A percentile compares a stretch with the other conserved stretches of the same genome.
Evolutionary conservation across 148 eudicot genomes (phyloP).

Genomic region (Rhododendron vialii): DNA sequence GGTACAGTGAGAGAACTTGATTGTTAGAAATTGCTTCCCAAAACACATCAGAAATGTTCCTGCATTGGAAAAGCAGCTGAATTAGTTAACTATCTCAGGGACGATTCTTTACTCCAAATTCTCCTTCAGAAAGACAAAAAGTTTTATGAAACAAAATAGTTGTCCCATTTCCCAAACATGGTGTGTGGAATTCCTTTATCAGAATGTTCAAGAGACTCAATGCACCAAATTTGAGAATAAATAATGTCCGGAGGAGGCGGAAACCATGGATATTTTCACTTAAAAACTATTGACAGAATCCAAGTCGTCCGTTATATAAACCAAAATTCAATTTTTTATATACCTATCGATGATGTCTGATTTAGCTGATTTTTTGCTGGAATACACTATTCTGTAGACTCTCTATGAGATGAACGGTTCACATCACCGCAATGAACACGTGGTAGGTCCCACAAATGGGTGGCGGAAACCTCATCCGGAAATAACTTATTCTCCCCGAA

Average conservation of each 20-base stretch:
- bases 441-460: too few species aligned
- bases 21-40: conserved; percentile 75
- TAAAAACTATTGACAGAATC: too few species aligned
- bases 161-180: background rate
- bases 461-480: too few species aligned
- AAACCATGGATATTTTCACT: too few species aligned
- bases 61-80: conserved; percentile 25
- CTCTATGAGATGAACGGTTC: background rate
- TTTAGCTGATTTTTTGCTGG: too few species aligned
- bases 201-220: background rate
- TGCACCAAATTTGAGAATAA: background rate
- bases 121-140: background rate
- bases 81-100: conserved; percentile 1
- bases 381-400: background rate
- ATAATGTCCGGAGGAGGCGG: too few species aligned
- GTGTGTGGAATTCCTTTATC: background rate
- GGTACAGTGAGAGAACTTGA: conserved; percentile 76
- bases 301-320: too few species aligned
- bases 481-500: background rate
- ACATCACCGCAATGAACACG: background rate
- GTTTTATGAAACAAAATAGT: background rate
- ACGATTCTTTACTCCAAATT: background rate
- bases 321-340: too few species aligned
- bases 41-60: conserved; percentile 78
- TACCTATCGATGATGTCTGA: background rate